Percentiles rank a stretch among this genome's conserved stretches.
Evolutionary conservation across 1,284 basidiomycete species (phyloP).

Genomic region (Somion occarium): DNA sequence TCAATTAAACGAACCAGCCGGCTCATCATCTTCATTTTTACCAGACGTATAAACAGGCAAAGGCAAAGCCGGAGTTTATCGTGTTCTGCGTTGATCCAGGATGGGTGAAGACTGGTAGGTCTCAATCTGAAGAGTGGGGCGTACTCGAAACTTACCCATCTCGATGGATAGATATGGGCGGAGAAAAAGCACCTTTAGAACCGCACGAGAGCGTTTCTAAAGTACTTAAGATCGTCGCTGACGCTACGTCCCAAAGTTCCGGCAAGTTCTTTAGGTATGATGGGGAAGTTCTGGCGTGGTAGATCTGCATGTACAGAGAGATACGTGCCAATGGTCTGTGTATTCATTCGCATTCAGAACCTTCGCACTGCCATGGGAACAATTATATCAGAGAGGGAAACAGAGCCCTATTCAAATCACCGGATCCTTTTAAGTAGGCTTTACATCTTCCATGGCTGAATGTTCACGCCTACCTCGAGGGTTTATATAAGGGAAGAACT

Average conservation of each 20-base stretch:
- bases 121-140: too few relatives aligned
- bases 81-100: constrained; percentile 24
- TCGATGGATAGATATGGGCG: constrained; percentile 29
- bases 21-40: neutral
- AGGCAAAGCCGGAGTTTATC: constrained; percentile 21
- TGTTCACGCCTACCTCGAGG: too few relatives aligned
- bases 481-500: too few relatives aligned
- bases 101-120: constrained; percentile 30
- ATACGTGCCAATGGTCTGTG: too few relatives aligned
- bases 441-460: too few relatives aligned
- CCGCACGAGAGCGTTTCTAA: constrained; percentile 23
- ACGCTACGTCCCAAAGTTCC: constrained; percentile 20
- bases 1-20: neutral
- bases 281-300: constrained; percentile 22
- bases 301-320: too few relatives aligned
- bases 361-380: too few relatives aligned
- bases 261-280: constrained; percentile 29
- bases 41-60: constrained; percentile 31
- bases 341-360: too few relatives aligned
- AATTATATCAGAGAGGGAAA: too few relatives aligned
- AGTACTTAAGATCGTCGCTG: constrained; percentile 23
- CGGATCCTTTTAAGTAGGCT: too few relatives aligned
- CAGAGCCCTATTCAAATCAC: too few relatives aligned
- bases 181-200: constrained; percentile 27
- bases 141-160: too few relatives aligned